These are phyloP conservation scores for Colletotrichum sp. DNA, from an alignment of 2,329 filamentous ascomycete species.

Conservation along the genomic window DNA sequence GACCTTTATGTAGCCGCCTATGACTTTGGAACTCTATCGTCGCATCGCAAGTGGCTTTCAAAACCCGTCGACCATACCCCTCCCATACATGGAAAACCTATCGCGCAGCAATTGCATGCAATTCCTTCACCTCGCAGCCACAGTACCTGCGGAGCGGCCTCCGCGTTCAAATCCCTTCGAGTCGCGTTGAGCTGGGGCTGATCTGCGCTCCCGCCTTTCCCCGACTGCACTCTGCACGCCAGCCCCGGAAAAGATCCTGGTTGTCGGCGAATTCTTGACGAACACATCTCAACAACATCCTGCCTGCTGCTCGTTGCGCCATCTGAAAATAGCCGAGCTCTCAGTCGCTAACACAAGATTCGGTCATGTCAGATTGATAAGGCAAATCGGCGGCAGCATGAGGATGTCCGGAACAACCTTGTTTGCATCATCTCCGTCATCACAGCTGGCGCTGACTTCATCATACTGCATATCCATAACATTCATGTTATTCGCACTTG, in stretches of 20 bases:
- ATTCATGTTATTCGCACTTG: neutral
- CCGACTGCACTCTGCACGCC: constrained; percentile 1
- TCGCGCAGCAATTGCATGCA: neutral
- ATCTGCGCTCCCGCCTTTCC: constrained; percentile 7
- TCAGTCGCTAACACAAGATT: neutral
- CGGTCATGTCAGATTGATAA: neutral
- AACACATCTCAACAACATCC: neutral
- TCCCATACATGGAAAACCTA: neutral
- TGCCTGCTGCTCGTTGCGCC: neutral
- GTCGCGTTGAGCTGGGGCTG: neutral
- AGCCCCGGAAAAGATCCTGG: neutral
- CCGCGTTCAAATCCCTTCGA: neutral
- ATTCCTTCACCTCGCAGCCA: neutral
- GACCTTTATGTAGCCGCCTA: neutral
- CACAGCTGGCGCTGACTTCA: neutral
- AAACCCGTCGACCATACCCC: neutral
- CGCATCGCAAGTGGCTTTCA: neutral
- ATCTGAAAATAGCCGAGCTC: neutral
- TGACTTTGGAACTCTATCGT: neutral
- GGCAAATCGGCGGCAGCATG: neutral
- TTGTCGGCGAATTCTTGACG: neutral
- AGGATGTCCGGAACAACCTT: neutral
- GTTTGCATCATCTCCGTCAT: neutral
- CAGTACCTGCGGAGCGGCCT: neutral
- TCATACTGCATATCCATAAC: neutral